phyloP scores from a whole-genome alignment of 371 early-diverging fungal species.

The Mortierella sp. region DNA sequence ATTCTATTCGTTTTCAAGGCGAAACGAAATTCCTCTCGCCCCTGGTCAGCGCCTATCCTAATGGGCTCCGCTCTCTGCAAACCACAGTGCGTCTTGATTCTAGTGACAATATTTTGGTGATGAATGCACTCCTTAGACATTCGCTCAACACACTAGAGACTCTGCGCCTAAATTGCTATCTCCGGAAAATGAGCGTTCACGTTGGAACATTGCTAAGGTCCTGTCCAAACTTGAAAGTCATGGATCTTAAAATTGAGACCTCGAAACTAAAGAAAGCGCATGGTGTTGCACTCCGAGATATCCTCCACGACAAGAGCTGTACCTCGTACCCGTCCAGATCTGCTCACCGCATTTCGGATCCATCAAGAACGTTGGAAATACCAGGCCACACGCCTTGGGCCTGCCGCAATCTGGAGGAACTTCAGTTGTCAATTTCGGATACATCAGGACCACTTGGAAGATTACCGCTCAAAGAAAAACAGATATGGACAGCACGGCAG shows the following conservation, averaged over 20 bases:
- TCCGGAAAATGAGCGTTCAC: not conserved
- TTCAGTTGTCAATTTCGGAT: not conserved
- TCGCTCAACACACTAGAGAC: not conserved
- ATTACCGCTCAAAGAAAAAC: not conserved
- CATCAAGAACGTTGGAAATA: not conserved
- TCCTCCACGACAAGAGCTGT: not conserved
- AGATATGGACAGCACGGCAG: constrained; percentile 1
- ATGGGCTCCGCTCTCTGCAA: not conserved
- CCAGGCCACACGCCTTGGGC: not conserved
- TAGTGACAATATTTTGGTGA: not conserved
- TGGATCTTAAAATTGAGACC: not conserved
- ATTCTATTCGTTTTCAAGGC: not conserved
- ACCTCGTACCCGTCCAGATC: not conserved
- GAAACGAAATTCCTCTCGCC: too few relatives aligned
- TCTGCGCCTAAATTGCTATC: not conserved
- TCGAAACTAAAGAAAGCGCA: not conserved
- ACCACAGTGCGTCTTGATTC: not conserved
- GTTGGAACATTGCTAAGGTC: not conserved
- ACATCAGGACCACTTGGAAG: not conserved
- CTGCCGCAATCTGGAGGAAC: not conserved
- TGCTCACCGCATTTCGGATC: not conserved
- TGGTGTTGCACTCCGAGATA: not conserved
- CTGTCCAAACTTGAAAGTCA: not conserved
- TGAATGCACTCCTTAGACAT: not conserved
- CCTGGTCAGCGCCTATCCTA: not conserved